Evolutionary conservation across 257 asterid species (phyloP).

Genomic region (Ligustrum vulgare): DNA sequence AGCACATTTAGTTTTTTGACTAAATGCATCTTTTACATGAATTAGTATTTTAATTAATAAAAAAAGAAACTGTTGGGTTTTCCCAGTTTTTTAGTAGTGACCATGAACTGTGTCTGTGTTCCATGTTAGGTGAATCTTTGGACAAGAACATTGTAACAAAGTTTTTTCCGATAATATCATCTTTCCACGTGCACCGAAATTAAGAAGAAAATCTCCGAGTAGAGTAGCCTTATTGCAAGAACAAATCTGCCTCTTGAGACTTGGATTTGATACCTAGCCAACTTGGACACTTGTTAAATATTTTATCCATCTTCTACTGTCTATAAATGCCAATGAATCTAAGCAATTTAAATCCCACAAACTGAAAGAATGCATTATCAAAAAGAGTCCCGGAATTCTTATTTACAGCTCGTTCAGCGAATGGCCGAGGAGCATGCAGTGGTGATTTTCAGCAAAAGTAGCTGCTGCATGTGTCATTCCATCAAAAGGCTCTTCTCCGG

Average conservation of each 20-base stretch:
- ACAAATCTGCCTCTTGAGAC: background rate
- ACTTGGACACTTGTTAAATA: background rate
- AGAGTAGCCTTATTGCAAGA: no score
- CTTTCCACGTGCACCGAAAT: no score
- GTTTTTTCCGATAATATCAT: no score
- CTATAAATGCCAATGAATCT: conserved; percentile 23
- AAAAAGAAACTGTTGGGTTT: no score
- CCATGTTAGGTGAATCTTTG: no score
- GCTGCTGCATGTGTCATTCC: conserved; percentile 58
- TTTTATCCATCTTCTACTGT: background rate
- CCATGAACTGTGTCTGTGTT: no score
- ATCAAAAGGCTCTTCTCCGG: conserved; percentile 42
- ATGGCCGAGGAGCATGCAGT: conserved; percentile 44
- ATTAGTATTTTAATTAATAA: no score
- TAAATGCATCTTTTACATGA: no score
- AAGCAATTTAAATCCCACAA: background rate
- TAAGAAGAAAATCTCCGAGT: no score
- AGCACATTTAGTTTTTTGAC: no score
- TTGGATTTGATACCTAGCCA: background rate
- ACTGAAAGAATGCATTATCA: conserved; percentile 16
- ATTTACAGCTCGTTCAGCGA: conserved; percentile 24
- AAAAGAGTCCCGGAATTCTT: conserved; percentile 15
- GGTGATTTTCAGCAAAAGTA: conserved; percentile 53
- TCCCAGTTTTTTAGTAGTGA: no score
- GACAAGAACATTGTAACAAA: no score